phyloP scores from a whole-genome alignment of 148 eudicot genomes.

The Camellia lanceoleosa region DNA sequence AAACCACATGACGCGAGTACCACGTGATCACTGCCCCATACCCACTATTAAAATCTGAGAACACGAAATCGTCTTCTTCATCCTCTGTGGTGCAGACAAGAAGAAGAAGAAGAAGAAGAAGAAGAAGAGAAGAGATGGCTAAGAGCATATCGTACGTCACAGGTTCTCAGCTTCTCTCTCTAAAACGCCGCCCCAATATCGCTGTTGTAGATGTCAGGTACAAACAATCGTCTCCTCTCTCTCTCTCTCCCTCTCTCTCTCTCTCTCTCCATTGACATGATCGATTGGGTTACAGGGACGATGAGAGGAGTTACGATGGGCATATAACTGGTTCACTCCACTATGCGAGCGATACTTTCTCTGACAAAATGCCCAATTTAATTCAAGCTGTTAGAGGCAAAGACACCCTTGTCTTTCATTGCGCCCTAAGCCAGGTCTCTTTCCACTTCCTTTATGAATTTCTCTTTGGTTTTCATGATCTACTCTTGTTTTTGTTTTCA shows the following conservation, averaged over 20 bases:
- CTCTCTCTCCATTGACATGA: not conserved
- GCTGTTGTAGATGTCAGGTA: conserved; percentile 95
- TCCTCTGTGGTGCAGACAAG: not conserved
- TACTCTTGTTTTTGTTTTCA: not conserved
- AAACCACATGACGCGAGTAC: too few relatives aligned
- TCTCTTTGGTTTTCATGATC: not conserved
- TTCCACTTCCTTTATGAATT: not conserved
- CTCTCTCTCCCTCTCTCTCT: not conserved
- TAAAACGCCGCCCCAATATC: conserved; percentile 63
- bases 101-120: not conserved
- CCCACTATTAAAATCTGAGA: too few relatives aligned
- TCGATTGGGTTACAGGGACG: conserved; percentile 49
- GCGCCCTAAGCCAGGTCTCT: conserved; percentile 93
- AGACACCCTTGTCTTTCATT: conserved; percentile 90
- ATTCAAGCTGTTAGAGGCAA: conserved; percentile 60
- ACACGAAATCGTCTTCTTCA: too few relatives aligned
- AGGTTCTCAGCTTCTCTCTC: conserved; percentile 70
- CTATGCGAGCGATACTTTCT: conserved; percentile 71
- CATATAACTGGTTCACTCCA: conserved; percentile 92
- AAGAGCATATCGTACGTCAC: conserved; percentile 68
- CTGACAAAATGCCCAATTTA: conserved; percentile 67
- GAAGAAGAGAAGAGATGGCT: conserved; percentile 35
- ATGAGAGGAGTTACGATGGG: conserved; percentile 81
- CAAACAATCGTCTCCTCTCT: not conserved
- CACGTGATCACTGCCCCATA: too few relatives aligned